Percentiles rank a stretch among this genome's conserved stretches.
These are phyloP conservation scores for Eucalyptus paniculata DNA, from an alignment of 345 rosid genomes.

Conservation along the genomic window DNA sequence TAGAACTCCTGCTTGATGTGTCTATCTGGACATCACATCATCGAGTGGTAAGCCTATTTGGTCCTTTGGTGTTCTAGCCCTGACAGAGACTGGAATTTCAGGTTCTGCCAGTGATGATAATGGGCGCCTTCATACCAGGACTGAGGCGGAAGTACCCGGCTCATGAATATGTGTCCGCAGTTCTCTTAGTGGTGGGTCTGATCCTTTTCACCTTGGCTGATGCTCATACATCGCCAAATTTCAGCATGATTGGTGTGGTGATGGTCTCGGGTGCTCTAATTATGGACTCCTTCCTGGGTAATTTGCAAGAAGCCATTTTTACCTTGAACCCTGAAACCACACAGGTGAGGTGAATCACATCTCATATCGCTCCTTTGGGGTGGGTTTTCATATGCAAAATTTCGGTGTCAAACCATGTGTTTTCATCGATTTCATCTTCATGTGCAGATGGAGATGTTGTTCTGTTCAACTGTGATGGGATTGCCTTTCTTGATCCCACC, in stretches of 20 bases:
- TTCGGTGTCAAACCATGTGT: not conserved
- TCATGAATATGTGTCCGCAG: constrained; percentile 78
- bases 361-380: not conserved
- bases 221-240: constrained; percentile 87
- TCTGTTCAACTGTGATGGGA: constrained; percentile 93
- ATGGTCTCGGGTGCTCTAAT: constrained; percentile 82
- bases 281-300: constrained; percentile 83
- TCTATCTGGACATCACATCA: not conserved
- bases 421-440: not conserved
- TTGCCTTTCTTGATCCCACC: constrained; percentile 88
- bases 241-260: constrained; percentile 66
- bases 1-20: not conserved
- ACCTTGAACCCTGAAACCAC: constrained; percentile 77
- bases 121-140: constrained; percentile 96
- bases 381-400: not conserved
- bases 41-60: not conserved
- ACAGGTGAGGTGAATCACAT: constrained; percentile 27
- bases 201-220: constrained; percentile 92
- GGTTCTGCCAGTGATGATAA: constrained; percentile 96
- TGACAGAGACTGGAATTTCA: not conserved
- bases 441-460: constrained; percentile 86
- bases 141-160: constrained; percentile 70
- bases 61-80: not conserved
- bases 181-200: constrained; percentile 74
- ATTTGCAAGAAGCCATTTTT: constrained; percentile 90